Evolutionary conservation across 1,284 basidiomycete species (phyloP).

Genomic region (Trametes pubescens): DNA sequence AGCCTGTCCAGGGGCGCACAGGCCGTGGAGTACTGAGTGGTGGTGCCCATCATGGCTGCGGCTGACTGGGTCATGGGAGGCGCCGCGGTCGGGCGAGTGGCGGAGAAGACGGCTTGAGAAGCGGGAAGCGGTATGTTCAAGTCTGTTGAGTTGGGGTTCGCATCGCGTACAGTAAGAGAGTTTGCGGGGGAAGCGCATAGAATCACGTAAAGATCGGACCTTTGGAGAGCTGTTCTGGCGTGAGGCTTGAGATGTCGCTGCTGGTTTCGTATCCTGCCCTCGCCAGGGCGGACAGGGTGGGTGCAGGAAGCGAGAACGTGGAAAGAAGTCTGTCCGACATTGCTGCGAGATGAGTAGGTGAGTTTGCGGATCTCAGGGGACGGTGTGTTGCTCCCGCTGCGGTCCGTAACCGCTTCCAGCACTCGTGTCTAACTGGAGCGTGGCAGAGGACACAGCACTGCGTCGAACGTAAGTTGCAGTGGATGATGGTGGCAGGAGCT

Average conservation of each 20-base stretch:
- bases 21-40: constrained; percentile 49
- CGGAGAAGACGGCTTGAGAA: constrained; percentile 53
- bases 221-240: constrained; percentile 52
- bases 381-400: neutral
- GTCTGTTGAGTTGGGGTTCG: constrained; percentile 45
- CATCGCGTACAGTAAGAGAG: constrained; percentile 13
- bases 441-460: neutral
- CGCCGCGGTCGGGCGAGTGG: constrained; percentile 45
- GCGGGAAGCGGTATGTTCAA: constrained; percentile 53
- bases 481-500: constrained; percentile 5
- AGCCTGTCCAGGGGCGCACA: constrained; percentile 62
- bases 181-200: constrained; percentile 12
- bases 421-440: neutral
- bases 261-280: constrained; percentile 60
- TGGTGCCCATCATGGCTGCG: constrained; percentile 51
- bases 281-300: constrained; percentile 51
- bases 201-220: constrained; percentile 43
- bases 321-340: constrained; percentile 45
- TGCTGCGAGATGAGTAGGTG: constrained; percentile 7
- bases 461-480: neutral
- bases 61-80: constrained; percentile 64
- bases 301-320: constrained; percentile 48
- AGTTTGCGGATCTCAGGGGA: neutral
- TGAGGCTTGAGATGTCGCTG: constrained; percentile 51
- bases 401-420: neutral